A percentile compares a stretch with the other conserved stretches of the same genome.
Conservation (phyloP, 352 stramenopile genomes). For the Chrysophaeum taylorii region DNA sequence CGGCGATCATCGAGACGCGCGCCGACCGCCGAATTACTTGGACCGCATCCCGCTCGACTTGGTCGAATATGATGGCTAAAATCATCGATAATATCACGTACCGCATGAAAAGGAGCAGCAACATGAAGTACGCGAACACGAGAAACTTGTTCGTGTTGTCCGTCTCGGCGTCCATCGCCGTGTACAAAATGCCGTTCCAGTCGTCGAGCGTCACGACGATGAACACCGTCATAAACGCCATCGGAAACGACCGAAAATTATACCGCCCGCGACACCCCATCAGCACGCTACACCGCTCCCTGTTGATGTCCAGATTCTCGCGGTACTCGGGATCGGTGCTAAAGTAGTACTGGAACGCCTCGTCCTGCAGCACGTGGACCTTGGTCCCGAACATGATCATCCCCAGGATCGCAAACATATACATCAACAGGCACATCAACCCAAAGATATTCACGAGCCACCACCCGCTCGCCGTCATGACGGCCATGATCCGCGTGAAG, state of each 20-base stretch:
- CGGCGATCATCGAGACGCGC: background rate
- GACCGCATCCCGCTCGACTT: slow-evolving; percentile 52
- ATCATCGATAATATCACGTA: slow-evolving; percentile 88
- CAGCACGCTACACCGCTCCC: no score
- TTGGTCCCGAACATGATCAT: slow-evolving; percentile 38
- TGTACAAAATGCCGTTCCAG: slow-evolving; percentile 77
- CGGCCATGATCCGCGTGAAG: slow-evolving; percentile 19
- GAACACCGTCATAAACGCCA: slow-evolving; percentile 68
- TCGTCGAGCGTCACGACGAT: slow-evolving; percentile 76
- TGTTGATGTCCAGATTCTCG: no score
- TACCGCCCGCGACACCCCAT: slow-evolving; percentile 36
- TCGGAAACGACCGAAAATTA: slow-evolving; percentile 74
- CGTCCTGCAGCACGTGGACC: slow-evolving; percentile 26
- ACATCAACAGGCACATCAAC: slow-evolving; percentile 27
- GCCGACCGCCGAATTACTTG: background rate
- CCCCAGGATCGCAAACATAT: slow-evolving; percentile 33
- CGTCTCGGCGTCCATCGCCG: slow-evolving; percentile 57
- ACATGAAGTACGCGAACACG: slow-evolving; percentile 71
- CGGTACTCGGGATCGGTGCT: no score
- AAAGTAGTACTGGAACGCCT: background rate
- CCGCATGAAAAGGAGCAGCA: slow-evolving; percentile 63
- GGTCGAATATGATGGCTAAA: slow-evolving; percentile 74
- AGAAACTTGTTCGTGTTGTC: slow-evolving; percentile 45
- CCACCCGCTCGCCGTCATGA: background rate
- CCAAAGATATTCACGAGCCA: slow-evolving; percentile 18